Conservation (phyloP, 2,329 filamentous ascomycete genomes). For the Colletotrichum chrysophilum region DNA sequence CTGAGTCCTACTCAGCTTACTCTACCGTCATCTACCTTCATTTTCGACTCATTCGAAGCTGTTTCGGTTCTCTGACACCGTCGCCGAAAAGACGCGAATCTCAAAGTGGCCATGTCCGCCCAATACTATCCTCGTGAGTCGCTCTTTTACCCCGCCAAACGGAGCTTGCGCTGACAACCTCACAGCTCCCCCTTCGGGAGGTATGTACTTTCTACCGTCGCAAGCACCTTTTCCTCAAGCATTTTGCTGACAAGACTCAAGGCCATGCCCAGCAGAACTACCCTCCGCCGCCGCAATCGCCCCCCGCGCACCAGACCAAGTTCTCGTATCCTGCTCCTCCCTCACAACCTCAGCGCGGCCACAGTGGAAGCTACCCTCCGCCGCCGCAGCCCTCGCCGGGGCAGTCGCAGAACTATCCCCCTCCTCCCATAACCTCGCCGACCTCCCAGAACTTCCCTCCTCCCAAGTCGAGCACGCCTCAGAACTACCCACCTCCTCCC, state of each 20-base stretch:
- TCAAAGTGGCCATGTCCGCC: slow-evolving; percentile 8
- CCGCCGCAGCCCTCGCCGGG: slow-evolving; percentile 28
- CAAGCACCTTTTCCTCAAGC: too few species aligned
- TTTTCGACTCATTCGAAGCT: neutral
- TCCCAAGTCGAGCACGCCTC: slow-evolving; percentile 31
- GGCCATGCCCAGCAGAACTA: slow-evolving; percentile 40
- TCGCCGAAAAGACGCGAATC: neutral
- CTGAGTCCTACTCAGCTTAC: neutral
- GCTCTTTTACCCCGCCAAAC: neutral
- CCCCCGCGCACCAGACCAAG: slow-evolving; percentile 49
- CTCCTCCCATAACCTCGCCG: slow-evolving; percentile 29
- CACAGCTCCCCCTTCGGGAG: slow-evolving; percentile 16
- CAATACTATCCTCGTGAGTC: slow-evolving; percentile 21
- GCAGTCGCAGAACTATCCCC: slow-evolving; percentile 25
- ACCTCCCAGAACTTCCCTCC: slow-evolving; percentile 23
- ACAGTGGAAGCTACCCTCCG: slow-evolving; percentile 32
- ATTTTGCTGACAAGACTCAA: slow-evolving; percentile 1
- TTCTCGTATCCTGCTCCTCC: slow-evolving; percentile 51
- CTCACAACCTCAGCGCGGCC: slow-evolving; percentile 20
- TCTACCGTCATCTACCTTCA: neutral
- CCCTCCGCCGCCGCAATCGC: slow-evolving; percentile 52
- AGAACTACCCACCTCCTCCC: slow-evolving; percentile 30
- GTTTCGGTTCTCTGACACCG: neutral
- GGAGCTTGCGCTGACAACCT: slow-evolving; percentile 7
- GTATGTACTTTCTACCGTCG: neutral